phyloP scores from a whole-genome alignment of 2,329 filamentous ascomycete genomes.

The Pestalotiopsis sp. region DNA sequence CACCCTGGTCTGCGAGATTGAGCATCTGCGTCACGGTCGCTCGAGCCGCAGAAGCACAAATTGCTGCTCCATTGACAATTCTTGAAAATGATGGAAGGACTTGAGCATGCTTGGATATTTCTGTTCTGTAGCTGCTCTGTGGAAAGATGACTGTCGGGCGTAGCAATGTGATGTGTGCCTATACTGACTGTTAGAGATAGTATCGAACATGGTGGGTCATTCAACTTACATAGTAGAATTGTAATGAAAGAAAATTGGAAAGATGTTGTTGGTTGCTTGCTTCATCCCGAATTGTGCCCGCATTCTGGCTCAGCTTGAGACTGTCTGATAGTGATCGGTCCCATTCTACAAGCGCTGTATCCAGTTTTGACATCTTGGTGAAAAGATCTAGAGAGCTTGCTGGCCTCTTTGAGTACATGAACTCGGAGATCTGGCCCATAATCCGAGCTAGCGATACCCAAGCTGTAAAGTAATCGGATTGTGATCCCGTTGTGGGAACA shows the following conservation, averaged over 20 bases:
- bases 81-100: conserved; percentile 14
- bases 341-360: conserved; percentile 21
- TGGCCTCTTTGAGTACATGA: conserved; percentile 17
- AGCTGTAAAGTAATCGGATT: conserved; percentile 16
- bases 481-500: background rate
- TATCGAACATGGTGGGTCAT: background rate
- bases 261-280: background rate
- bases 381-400: conserved; percentile 12
- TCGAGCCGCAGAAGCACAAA: conserved; percentile 17
- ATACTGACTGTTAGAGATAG: background rate
- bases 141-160: conserved; percentile 21
- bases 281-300: conserved; percentile 2
- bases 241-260: conserved; percentile 7
- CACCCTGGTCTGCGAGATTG: conserved; percentile 18
- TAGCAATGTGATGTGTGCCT: conserved; percentile 21
- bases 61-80: conserved; percentile 14
- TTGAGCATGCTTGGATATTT: conserved; percentile 16
- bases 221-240: conserved; percentile 16
- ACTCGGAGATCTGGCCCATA: conserved; percentile 18
- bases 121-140: conserved; percentile 16
- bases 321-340: conserved; percentile 15
- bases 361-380: conserved; percentile 13
- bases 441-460: conserved; percentile 20
- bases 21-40: conserved; percentile 15
- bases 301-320: conserved; percentile 11